A percentile compares a stretch with the other conserved stretches of the same genome.
Conservation (phyloP, 1,284 basidiomycete genomes). For the Cryptococcus neoformans region DNA sequence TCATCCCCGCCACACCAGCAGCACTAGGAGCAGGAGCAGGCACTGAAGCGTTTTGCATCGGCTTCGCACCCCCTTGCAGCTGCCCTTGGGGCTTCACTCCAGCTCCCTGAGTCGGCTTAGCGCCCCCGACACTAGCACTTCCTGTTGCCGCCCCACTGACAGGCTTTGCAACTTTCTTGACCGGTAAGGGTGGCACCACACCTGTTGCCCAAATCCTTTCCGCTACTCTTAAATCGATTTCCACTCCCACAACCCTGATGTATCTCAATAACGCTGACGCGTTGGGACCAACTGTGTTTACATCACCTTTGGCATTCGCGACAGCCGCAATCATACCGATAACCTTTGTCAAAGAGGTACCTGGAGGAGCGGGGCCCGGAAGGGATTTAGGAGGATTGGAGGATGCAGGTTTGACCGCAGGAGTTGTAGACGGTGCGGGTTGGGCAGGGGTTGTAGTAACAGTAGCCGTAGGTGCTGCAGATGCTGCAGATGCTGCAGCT, state of each 20-base stretch:
- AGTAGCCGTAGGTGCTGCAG: neutral
- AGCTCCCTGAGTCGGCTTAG: neutral
- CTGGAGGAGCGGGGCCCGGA: conserved; percentile 40
- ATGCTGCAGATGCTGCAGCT: neutral
- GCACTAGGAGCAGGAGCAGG: neutral
- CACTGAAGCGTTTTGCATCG: neutral
- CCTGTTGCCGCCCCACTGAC: neutral
- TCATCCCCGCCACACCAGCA: conserved; percentile 9
- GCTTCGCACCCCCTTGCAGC: neutral
- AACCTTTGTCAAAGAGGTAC: conserved; percentile 42
- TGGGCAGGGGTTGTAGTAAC: neutral
- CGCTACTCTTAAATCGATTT: conserved; percentile 41
- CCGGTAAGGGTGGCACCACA: conserved; percentile 33
- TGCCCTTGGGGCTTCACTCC: neutral
- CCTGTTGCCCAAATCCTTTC: conserved; percentile 45
- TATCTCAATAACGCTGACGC: conserved; percentile 40
- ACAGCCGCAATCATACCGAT: conserved; percentile 46
- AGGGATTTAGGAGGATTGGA: conserved; percentile 13
- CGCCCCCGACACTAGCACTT: neutral
- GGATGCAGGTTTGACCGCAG: neutral
- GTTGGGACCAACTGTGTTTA: conserved; percentile 44
- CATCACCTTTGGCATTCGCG: conserved; percentile 42
- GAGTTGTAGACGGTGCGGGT: neutral
- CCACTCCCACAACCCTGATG: conserved; percentile 42
- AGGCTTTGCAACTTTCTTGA: conserved; percentile 7